Base-by-base conservation (phyloP, 2,329 filamentous ascomycete species). In the Fusarium xyrophilum region DNA sequence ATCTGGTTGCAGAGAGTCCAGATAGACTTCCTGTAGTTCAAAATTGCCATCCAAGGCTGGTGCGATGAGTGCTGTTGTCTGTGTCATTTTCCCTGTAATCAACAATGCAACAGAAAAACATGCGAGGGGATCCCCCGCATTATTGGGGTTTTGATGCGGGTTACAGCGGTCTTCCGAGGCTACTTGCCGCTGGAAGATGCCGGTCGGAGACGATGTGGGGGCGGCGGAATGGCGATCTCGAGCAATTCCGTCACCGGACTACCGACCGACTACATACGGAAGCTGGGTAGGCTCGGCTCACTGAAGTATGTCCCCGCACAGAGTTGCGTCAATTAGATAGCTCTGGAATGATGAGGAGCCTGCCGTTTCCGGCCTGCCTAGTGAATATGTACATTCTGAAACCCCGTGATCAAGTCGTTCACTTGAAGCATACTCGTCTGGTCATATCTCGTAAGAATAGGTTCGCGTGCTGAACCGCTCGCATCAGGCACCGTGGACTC, bases 191-290 rank as follows among this genome's bases (percentile, higher is more conserved):
- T 23, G 13, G 12, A 28, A 43, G 35, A 44, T 63, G 58, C 60
- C 60, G 60, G 36, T 35, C 36, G 51, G 59, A 39, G 59, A n/a
- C 42, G 7, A 64, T 64, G 59, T 43, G 59, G 60, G 58, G 59
- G 39, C 8, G 27, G 27, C 8, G 27, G 27, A 47, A 47, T 21
- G 14, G 4, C 5, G 10, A 21, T 8, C 27, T 47, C 14, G 4
- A 47, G 43, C 27, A 47, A 47, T 17, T 47, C 43, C 27, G 43
- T 23, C 2, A 7, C 5, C 23, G 14, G 3, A 47, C 43, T 46
- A 21, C 14, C 7, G n/a, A 21, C 14, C 7, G n/a, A 46, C 27
- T 30, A 17, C 11, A 4, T 5, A 23, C n/a, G 2, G 19, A 30
- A 12, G 3, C 6, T n/a, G 19, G 19, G 13, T 21, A 6, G 13